Conservation (phyloP, 805 yeast species). For the Wickerhamomyces hampshirensis region DNA sequence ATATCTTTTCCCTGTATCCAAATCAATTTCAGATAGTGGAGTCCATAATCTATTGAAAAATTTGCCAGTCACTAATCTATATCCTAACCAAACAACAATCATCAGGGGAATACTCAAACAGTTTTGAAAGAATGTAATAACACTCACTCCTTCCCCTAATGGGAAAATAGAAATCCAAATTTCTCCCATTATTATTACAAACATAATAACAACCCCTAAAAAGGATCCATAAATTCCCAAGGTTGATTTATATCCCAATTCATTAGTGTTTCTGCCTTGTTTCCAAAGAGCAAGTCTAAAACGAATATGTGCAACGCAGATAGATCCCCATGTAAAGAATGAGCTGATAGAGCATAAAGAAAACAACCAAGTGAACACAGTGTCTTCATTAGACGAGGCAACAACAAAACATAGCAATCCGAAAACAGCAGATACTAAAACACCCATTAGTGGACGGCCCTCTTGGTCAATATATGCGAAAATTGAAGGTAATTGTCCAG, state of each 20-base stretch:
- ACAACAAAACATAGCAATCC: slow-evolving; percentile 58
- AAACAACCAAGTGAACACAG: slow-evolving; percentile 60
- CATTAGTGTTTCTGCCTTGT: slow-evolving; percentile 66
- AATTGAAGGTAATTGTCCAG: slow-evolving; percentile 56
- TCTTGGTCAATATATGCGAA: slow-evolving; percentile 59
- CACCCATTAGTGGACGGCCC: slow-evolving; percentile 65
- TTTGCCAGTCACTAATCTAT: slow-evolving; percentile 29
- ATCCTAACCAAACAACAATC: slow-evolving; percentile 31
- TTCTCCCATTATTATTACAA: slow-evolving; percentile 64
- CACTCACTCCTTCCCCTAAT: slow-evolving; percentile 30
- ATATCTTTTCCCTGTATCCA: slow-evolving; percentile 64
- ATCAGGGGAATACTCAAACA: slow-evolving; percentile 34
- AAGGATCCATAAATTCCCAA: slow-evolving; percentile 65
- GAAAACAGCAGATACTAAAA: slow-evolving; percentile 42
- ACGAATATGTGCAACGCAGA: slow-evolving; percentile 56
- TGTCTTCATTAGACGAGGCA: slow-evolving; percentile 44
- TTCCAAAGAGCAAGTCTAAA: slow-evolving; percentile 56
- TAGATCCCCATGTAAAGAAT: slow-evolving; percentile 59
- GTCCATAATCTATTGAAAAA: slow-evolving; percentile 37
- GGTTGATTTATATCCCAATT: slow-evolving; percentile 61
- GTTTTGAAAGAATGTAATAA: slow-evolving; percentile 33
- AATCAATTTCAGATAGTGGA: slow-evolving; percentile 45
- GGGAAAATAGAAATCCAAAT: slow-evolving; percentile 84
- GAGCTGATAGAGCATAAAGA: slow-evolving; percentile 60
- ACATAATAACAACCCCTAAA: slow-evolving; percentile 52